Percentiles rank a stretch among this genome's conserved stretches.
Conservation (phyloP, 2,329 filamentous ascomycete species). For the Epichloe sylvatica region DNA sequence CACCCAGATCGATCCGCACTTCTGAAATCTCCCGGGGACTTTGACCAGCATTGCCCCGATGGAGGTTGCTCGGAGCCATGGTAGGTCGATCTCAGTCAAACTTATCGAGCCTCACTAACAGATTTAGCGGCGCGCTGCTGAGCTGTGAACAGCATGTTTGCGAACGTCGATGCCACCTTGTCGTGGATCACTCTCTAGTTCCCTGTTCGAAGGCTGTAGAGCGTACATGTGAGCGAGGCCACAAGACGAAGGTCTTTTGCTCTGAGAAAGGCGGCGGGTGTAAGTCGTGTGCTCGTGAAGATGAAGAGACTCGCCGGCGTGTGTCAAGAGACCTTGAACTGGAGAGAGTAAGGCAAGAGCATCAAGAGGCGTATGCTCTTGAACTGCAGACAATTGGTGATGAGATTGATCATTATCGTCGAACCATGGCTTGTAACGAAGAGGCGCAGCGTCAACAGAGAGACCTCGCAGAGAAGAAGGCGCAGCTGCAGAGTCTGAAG, state of each 20-base stretch:
- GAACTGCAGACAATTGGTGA: conserved; percentile 37
- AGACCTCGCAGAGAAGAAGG: conserved; percentile 25
- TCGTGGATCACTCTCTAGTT: conserved; percentile 41
- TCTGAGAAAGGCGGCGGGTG: conserved; percentile 28
- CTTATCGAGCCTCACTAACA: too few relatives aligned
- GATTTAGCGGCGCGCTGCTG: conserved; percentile 36
- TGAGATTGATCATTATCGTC: conserved; percentile 34
- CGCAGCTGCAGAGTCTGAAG: conserved; percentile 15
- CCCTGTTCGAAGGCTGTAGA: conserved; percentile 24
- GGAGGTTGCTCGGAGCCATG: conserved; percentile 47
- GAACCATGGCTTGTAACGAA: too few relatives aligned
- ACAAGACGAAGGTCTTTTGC: conserved; percentile 39
- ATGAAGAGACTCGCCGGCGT: conserved; percentile 28
- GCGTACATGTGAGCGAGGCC: conserved; percentile 31
- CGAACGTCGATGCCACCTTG: conserved; percentile 44
- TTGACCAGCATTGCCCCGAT: conserved; percentile 49
- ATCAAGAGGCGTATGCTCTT: conserved; percentile 29
- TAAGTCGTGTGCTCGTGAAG: conserved; percentile 36
- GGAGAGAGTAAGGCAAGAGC: conserved; percentile 31
- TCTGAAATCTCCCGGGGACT: conserved; percentile 39
- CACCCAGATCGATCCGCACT: conserved; percentile 38
- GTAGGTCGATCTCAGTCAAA: too few relatives aligned
- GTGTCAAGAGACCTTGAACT: conserved; percentile 33
- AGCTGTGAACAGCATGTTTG: conserved; percentile 48
- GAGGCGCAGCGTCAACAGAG: conserved; percentile 24